Percentiles rank a stretch among this genome's conserved stretches.
These are phyloP conservation scores for Fusarium armeniacum DNA, from an alignment of 2,329 filamentous ascomycete species.

Conservation along the genomic window DNA sequence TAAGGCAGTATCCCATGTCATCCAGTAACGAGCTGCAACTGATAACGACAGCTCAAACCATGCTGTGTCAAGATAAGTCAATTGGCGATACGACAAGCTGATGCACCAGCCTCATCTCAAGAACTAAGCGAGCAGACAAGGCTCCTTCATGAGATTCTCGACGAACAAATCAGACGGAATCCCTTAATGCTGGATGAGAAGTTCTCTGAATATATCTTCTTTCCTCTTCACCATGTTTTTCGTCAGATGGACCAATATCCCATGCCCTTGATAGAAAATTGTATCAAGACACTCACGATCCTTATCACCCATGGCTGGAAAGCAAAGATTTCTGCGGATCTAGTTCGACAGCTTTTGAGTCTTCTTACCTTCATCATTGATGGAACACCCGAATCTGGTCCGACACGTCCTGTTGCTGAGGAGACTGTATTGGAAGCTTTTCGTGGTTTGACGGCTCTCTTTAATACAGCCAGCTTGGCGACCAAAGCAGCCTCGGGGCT, in stretches of 20 bases:
- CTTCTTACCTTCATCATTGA: constrained; percentile 86
- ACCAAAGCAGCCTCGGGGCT: constrained; percentile 64
- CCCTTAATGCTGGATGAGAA: constrained; percentile 77
- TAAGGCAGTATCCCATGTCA: constrained; percentile 11
- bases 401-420: constrained; percentile 69
- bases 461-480: constrained; percentile 69
- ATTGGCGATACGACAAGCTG: constrained; percentile 64
- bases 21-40: neutral
- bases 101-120: constrained; percentile 58
- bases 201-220: constrained; percentile 94
- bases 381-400: constrained; percentile 71
- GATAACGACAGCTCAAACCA: constrained; percentile 69
- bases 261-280: constrained; percentile 79
- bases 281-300: constrained; percentile 79
- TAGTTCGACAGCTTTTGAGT: constrained; percentile 88
- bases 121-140: constrained; percentile 62
- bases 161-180: constrained; percentile 60
- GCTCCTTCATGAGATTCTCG: constrained; percentile 63
- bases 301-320: constrained; percentile 87
- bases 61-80: constrained; percentile 72
- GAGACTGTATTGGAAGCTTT: constrained; percentile 82
- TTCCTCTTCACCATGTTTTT: constrained; percentile 89
- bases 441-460: constrained; percentile 75
- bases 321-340: constrained; percentile 74
- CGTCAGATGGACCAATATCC: constrained; percentile 80